phyloP scores from a whole-genome alignment of 805 yeast genomes.

The Spathaspora sp. region DNA sequence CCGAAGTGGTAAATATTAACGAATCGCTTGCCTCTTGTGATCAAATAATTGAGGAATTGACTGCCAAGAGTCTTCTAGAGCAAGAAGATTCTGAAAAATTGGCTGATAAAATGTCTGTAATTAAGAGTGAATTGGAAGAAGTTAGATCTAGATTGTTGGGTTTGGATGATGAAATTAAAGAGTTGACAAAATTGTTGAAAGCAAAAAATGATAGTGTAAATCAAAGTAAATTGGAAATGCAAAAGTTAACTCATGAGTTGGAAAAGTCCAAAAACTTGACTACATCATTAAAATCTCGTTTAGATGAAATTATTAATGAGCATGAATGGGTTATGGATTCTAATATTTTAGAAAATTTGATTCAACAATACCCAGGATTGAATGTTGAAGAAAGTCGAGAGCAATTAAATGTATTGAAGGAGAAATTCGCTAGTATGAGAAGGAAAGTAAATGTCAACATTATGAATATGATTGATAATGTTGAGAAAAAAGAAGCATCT shows the following conservation, averaged over 20 bases:
- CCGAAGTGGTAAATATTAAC: constrained; percentile 48
- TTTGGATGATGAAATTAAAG: constrained; percentile 72
- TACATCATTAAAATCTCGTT: constrained; percentile 29
- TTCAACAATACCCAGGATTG: constrained; percentile 61
- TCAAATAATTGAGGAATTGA: constrained; percentile 26
- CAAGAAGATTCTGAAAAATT: constrained; percentile 14
- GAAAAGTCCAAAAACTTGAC: constrained; percentile 43
- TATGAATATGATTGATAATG: constrained; percentile 88
- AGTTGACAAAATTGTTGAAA: constrained; percentile 46
- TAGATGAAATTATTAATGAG: constrained; percentile 47
- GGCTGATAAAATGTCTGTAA: constrained; percentile 12
- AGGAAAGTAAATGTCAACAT: constrained; percentile 81
- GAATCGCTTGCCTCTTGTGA: constrained; percentile 39
- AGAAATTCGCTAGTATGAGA: constrained; percentile 64
- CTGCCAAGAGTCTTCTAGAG: constrained; percentile 5
- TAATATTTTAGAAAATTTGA: constrained; percentile 48
- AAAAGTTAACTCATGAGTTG: constrained; percentile 52
- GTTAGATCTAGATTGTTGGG: constrained; percentile 62
- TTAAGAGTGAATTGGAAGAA: constrained; percentile 38
- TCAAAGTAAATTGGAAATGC: constrained; percentile 48
- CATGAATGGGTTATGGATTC: constrained; percentile 75
- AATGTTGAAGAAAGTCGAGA: constrained; percentile 56
- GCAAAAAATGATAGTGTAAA: constrained; percentile 41
- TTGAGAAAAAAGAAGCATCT: constrained; percentile 79
- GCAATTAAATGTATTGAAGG: constrained; percentile 53